Base-by-base conservation (phyloP, 108 stramenopile genomes). In the Poteriospumella lacustris region DNA sequence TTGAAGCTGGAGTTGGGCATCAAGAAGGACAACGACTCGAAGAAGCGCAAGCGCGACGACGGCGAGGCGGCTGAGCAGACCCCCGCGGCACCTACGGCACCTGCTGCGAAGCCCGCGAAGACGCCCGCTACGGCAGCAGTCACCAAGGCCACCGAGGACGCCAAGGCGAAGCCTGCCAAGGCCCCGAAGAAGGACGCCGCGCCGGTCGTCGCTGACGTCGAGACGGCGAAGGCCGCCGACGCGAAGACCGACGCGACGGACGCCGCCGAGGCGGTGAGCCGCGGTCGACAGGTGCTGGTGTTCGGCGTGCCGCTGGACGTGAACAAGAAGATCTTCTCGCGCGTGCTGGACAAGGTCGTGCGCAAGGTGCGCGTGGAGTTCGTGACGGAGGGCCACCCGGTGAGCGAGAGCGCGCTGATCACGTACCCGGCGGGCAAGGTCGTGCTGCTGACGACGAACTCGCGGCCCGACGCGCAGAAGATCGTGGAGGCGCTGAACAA, bases 271-370 rank as follows among this genome's bases (percentile, higher is more conserved):
- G 26, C 28, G 12, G 41, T 56, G 9, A 15, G 33, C 3, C 38
- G 44, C 9, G 28, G 44, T 73, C 12, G 43, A 3, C 70, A 73
- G 41, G 41, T 73, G 36, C 44, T 56, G 5, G 33, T 73, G 3
- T 73, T 44, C 31, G 70, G 70, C 36, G 5, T 73, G 31, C 70
- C 70, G 3, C 26, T 44, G 9, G 47, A 44, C 15, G 9, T 73
- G 5, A 73, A 38, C 26, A 73, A 73, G 70, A 73, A 73, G 31
- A 5, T 19, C 24, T 73, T 73, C 70, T 3, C 26, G 41, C 9
- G 36, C 26, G 70, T 31, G 26, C 5, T 73, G 12, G 33, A 38
- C 24, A 73, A 73, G 42, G 5, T 73, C 26, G 9, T 3, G 3
- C 12, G 70, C 9, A 73, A 73, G 42, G 43, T 42, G 12, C 26